Percentiles rank a stretch among this genome's conserved stretches.
Evolutionary conservation across 2,329 filamentous ascomycete species (phyloP).

Genomic region (Fusarium nelsonii): DNA sequence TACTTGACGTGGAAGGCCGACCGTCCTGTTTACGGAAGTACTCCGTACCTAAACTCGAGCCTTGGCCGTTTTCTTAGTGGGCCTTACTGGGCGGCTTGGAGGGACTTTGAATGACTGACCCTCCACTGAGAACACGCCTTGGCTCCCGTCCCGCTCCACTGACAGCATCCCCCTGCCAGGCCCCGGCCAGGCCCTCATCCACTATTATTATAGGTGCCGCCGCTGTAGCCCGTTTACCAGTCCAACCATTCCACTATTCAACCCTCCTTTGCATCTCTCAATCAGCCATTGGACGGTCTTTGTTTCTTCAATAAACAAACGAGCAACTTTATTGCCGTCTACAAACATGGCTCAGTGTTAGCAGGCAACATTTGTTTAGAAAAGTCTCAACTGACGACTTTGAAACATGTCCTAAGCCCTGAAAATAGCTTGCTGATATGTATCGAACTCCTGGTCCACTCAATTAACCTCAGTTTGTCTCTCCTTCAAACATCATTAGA

Average conservation of each 20-base stretch:
- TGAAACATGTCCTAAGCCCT: slow-evolving; percentile 17
- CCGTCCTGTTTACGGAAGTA: slow-evolving; percentile 14
- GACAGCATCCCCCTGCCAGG: slow-evolving; percentile 36
- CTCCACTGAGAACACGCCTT: slow-evolving; percentile 37
- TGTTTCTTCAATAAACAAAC: slow-evolving; percentile 14
- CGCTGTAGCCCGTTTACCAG: slow-evolving; percentile 28
- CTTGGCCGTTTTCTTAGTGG: slow-evolving; percentile 34
- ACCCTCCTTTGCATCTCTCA: slow-evolving; percentile 20
- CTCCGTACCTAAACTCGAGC: slow-evolving; percentile 24
- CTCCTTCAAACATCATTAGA: slow-evolving; percentile 32
- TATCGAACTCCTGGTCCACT: slow-evolving; percentile 28
- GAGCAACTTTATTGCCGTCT: background rate
- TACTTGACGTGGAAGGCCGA: slow-evolving; percentile 2
- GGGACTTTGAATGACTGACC: slow-evolving; percentile 33
- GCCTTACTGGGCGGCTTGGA: slow-evolving; percentile 19
- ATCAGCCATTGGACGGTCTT: slow-evolving; percentile 15
- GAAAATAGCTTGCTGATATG: slow-evolving; percentile 21
- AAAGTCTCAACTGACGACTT: slow-evolving; percentile 21
- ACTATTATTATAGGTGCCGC: slow-evolving; percentile 32
- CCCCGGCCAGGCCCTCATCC: slow-evolving; percentile 22
- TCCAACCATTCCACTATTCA: slow-evolving; percentile 25
- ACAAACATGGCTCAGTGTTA: background rate
- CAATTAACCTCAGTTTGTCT: slow-evolving; percentile 30
- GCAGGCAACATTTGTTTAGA: slow-evolving; percentile 6
- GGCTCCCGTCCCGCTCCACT: slow-evolving; percentile 41